Evolutionary conservation across 306 rosid species (phyloP).

Genomic region (Malus fusca): DNA sequence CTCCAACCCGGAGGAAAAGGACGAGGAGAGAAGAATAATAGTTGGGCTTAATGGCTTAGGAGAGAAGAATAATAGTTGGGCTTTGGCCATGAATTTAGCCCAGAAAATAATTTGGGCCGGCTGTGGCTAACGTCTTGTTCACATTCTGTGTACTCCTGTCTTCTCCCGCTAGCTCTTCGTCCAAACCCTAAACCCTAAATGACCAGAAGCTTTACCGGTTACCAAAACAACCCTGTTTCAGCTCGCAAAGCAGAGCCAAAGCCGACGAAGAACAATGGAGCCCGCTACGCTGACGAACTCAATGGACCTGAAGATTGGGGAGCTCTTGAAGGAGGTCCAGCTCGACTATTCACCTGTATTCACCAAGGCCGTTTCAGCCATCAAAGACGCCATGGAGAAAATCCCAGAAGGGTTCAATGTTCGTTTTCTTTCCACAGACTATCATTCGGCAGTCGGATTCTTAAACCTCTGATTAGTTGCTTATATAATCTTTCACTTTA

Average conservation of each 20-base stretch:
- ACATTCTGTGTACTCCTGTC: too few species aligned
- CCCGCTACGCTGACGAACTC: constrained; percentile 18
- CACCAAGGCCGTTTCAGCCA: constrained; percentile 39
- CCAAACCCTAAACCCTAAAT: constrained; percentile 21
- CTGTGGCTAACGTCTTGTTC: too few species aligned
- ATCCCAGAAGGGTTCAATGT: constrained; percentile 63
- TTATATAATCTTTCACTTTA: neutral
- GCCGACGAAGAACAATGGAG: constrained; percentile 16
- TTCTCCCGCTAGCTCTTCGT: constrained; percentile 16
- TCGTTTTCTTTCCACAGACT: neutral
- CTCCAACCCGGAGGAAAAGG: too few species aligned
- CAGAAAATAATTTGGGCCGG: too few species aligned
- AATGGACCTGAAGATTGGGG: constrained; percentile 49
- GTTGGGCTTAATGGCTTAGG: too few species aligned
- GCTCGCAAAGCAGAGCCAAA: neutral
- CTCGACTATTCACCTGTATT: constrained; percentile 31
- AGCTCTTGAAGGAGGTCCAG: constrained; percentile 62
- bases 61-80: too few species aligned
- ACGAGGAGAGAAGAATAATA: too few species aligned
- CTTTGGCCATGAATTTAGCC: too few species aligned
- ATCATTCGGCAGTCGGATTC: neutral
- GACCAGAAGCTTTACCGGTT: neutral
- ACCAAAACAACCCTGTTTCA: neutral
- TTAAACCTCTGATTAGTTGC: neutral
- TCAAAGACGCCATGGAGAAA: constrained; percentile 38